Evolutionary conservation across 306 rosid genomes (phyloP).

Genomic region (Prunus davidiana): DNA sequence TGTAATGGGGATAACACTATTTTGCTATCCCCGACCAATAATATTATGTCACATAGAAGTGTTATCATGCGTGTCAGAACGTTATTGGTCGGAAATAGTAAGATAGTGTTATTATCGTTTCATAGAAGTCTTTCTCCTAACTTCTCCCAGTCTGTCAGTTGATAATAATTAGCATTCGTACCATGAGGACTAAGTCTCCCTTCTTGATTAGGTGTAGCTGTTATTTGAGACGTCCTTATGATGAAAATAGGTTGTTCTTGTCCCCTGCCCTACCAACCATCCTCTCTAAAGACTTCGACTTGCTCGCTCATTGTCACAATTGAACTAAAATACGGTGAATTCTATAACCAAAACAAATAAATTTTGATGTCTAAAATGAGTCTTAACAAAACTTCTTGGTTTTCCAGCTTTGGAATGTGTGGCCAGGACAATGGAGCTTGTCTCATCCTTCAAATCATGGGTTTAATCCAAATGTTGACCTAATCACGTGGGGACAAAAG

Average conservation of each 20-base stretch:
- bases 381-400: constrained; percentile 1
- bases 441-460: constrained; percentile 19
- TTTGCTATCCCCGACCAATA: fast-evolving
- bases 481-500: constrained; percentile 13
- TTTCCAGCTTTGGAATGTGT: constrained; percentile 1
- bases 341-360: background rate
- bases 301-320: background rate
- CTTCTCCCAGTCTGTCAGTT: fast-evolving
- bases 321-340: background rate
- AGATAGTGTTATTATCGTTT: no score
- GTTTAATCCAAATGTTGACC: constrained; percentile 17
- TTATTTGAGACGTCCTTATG: background rate
- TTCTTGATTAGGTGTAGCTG: background rate
- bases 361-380: background rate
- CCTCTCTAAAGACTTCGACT: background rate
- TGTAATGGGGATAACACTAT: no score
- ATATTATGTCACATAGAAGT: no score
- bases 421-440: constrained; percentile 3
- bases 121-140: no score
- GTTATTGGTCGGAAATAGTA: no score
- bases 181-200: no score
- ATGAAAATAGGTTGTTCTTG: background rate
- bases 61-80: no score
- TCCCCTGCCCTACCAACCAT: background rate
- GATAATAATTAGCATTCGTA: no score